Conservation (phyloP, 1,139 yeast species). For the Candida glucosophila region DNA sequence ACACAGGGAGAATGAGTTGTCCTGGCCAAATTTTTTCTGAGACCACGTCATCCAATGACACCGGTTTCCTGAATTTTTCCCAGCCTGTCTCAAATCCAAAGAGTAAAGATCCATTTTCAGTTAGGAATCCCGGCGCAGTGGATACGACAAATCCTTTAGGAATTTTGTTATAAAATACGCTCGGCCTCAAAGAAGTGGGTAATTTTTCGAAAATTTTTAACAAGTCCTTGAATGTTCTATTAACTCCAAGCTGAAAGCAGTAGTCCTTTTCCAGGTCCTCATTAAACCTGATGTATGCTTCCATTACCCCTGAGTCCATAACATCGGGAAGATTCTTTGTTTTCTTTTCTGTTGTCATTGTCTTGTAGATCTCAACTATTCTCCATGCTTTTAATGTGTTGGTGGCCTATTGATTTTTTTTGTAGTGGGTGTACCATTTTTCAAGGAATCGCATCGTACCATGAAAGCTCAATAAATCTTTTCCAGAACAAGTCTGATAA, state of each 20-base stretch:
- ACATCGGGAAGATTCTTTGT: slow-evolving; percentile 6
- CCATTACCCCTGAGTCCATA: slow-evolving; percentile 32
- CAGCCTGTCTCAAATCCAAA: slow-evolving; percentile 54
- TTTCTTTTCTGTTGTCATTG: slow-evolving; percentile 5
- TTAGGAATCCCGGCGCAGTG: slow-evolving; percentile 75
- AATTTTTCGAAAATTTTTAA: slow-evolving; percentile 51
- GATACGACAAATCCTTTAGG: slow-evolving; percentile 67
- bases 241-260: slow-evolving; percentile 64
- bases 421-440: slow-evolving; percentile 2
- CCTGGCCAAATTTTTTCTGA: slow-evolving; percentile 77
- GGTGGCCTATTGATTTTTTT: slow-evolving; percentile 1
- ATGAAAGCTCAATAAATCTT: too few species aligned
- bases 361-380: not conserved
- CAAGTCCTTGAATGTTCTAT: slow-evolving; percentile 51
- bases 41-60: slow-evolving; percentile 40
- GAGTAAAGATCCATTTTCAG: slow-evolving; percentile 74
- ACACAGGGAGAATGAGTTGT: slow-evolving; percentile 74
- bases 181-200: slow-evolving; percentile 76
- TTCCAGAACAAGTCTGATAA: too few species aligned
- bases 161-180: slow-evolving; percentile 53
- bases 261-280: slow-evolving; percentile 82
- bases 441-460: too few species aligned
- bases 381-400: not conserved
- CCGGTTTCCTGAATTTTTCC: slow-evolving; percentile 30
- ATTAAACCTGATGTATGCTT: slow-evolving; percentile 77